Evolutionary conservation across 106 monocot species (phyloP), one percentile per base, ranked within the genome.

Genomic region (Dioscorea alata): DNA sequence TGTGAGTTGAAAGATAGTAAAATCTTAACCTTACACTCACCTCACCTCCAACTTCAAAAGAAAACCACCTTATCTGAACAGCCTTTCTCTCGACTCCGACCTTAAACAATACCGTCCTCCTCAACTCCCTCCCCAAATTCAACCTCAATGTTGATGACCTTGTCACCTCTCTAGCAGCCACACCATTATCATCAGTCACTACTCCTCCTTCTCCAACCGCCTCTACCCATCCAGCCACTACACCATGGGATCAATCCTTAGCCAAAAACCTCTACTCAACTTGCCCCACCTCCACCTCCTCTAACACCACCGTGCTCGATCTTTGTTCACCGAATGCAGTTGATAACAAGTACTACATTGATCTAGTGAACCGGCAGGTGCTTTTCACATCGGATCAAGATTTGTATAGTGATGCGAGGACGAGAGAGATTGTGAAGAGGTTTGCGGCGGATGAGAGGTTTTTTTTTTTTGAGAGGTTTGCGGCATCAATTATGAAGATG

Each of bases 271-370:
- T 76, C 58, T 50, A 58, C n/a, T 61, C 24, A 9, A 87, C 76
- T 20, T 87, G 86, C 74, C 86, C 86, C 6, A 13, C 35, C 15
- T 0, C 2, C 13, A 62, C 61, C 83, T 54, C 77, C 59, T 9
- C 0, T 20, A 75, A 75, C 83, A 72, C 74, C 64, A 83, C 78
- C 19, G 63, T 75, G n/a, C 63, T 74, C 49, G 75, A 83, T 57
- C 65, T 81, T 63, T 60, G 84, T 9, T 42, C 75, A 15, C 87
- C 87, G n/a, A 69, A 80, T 64, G 57, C 12, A 7, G 84, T 88
- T 72, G 81, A 88, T 72, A 84, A 88, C 80, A 80, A 78, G 87
- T 88, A 88, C 75, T 88, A 84, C 70, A 62, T 84, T 1, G 80
- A 88, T 57, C 63, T 88, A 49, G 16, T 83, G 65, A 81, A 81